phyloP scores from a whole-genome alignment of 2,329 filamentous ascomycete species.

The Penicillium aurantiogriseum region DNA sequence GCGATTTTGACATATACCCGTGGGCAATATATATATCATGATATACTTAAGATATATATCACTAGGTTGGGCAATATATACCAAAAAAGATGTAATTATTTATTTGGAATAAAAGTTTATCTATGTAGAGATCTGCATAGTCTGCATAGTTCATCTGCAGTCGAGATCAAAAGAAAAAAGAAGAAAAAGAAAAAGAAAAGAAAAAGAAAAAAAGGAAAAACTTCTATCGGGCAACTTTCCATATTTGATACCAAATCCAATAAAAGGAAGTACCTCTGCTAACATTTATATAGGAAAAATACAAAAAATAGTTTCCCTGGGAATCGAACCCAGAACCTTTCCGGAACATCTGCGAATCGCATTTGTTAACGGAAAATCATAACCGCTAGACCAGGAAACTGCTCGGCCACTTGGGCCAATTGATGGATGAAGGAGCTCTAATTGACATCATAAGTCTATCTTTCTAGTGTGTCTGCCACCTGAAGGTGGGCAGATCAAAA shows the following conservation, averaged over 20 bases:
- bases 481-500: no score
- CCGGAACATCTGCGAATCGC: slow-evolving; percentile 5
- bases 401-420: not conserved
- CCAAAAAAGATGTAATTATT: no score
- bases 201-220: not conserved
- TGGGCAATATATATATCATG: not conserved
- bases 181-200: not conserved
- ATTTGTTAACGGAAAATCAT: slow-evolving; percentile 16
- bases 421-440: rapidly evolving
- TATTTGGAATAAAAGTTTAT: no score
- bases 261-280: not conserved
- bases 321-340: slow-evolving; percentile 16
- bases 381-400: slow-evolving; percentile 15
- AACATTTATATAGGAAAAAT: not conserved
- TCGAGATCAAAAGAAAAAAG: not conserved
- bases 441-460: not conserved
- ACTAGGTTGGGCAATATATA: no score
- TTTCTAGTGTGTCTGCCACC: no score
- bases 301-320: slow-evolving; percentile 12
- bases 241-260: not conserved
- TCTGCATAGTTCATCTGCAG: not conserved
- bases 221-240: not conserved
- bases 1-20: not conserved
- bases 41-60: no score
- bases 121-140: not conserved